Percentiles rank a stretch among this genome's conserved stretches.
Conservation (phyloP, 1,284 basidiomycete genomes). For the Trametes versicolor region DNA sequence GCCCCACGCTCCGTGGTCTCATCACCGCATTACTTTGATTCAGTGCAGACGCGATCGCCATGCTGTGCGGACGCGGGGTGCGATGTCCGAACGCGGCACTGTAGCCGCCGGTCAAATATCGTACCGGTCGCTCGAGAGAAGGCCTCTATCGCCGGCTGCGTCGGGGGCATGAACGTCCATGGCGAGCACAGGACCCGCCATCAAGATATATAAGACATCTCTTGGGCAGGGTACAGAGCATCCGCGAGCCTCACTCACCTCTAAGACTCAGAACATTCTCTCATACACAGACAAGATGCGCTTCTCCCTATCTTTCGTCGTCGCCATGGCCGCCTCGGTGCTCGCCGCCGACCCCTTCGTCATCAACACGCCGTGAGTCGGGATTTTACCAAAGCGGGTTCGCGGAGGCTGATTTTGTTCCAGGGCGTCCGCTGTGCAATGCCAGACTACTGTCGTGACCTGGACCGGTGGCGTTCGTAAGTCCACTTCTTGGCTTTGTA, state of each 20-base stretch:
- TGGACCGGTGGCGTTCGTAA: background rate
- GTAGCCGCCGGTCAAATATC: too few species aligned
- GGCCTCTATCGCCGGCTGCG: too few species aligned
- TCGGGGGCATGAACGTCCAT: too few species aligned
- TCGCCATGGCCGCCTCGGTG: background rate
- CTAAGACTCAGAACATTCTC: background rate
- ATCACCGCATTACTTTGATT: too few species aligned
- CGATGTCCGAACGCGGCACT: background rate
- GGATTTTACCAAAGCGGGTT: too few species aligned
- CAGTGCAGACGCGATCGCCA: too few species aligned
- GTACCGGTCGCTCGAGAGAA: background rate
- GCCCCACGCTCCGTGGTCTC: too few species aligned
- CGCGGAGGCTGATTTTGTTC: background rate
- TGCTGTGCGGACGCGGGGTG: slow-evolving; percentile 27
- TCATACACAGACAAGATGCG: background rate
- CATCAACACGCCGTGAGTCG: background rate
- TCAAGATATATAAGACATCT: too few species aligned
- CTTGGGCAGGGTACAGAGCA: background rate
- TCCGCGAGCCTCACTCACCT: background rate
- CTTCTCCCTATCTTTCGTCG: background rate
- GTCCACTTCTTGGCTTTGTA: background rate
- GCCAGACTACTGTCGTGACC: background rate
- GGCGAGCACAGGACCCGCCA: too few species aligned
- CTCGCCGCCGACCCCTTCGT: background rate
- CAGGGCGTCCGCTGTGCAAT: background rate